Base-by-base conservation (phyloP, 2,329 filamentous ascomycete species). In the Dothideomycetes sp. region DNA sequence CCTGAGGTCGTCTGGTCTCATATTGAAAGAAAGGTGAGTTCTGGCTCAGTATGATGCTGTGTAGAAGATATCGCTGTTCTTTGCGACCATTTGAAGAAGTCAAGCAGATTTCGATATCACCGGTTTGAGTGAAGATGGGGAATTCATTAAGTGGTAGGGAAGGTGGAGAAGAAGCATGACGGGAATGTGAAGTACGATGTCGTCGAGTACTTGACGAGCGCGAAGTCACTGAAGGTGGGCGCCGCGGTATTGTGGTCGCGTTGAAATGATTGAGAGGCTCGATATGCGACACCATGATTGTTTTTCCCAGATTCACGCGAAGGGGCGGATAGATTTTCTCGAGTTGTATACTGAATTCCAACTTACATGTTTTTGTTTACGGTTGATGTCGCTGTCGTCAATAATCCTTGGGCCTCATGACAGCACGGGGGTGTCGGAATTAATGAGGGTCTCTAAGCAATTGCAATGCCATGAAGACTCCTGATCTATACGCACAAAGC, bases 21-120 rank as follows among this genome's bases (percentile, higher is more conserved):
- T 84, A 82, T 61, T 94, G 85, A 58, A 96, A 96, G 68, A 94
- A 95, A 12, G 86, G 87, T 5, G 87, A 94, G 55, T 84, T 94
- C 62, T 93, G 84, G 22, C 84, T 80, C 50, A 96, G 68, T 28
- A 89, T 94, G 54, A 95, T 74, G 45, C 80, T 74, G 64, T 96
- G 89, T 43, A 96, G 71, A 33, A 95, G 71, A 59, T 95, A 96
- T 46, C 83, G 74, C 57, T 85, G 84, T 62, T 91, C 82, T 56
- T 79, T 77, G 47, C 76, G 71, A 39, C 82, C 74, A 11, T 76
- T 63, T 73, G 55, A 72, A 25, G 49, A 59, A 13, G 47, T 74
- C 53, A 95, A 75, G 41, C 89, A 57, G 47, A 96, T 87, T 64
- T 96, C 89, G 54, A 95, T 86, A 62, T 96, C 88, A 56, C 89